phyloP scores from a whole-genome alignment of 441 rosid species.

The Daphne laureola region DNA sequence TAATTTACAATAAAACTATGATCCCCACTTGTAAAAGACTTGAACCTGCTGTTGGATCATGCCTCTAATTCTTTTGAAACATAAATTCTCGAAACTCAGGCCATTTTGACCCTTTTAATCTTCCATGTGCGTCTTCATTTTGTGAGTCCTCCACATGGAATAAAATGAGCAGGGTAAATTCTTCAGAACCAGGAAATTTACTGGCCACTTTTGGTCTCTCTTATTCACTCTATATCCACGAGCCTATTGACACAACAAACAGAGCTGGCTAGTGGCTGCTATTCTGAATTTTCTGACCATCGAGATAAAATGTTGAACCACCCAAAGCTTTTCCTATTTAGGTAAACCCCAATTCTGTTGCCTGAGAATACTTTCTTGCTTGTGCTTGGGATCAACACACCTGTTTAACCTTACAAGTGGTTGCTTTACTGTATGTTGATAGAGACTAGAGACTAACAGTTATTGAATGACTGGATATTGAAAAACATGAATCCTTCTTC shows the following conservation, averaged over 20 bases:
- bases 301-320: slow-evolving; percentile 3
- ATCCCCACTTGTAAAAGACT: too few species aligned
- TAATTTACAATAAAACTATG: too few species aligned
- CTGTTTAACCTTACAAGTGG: neutral
- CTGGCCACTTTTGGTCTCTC: slow-evolving; percentile 4
- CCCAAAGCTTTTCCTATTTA: slow-evolving; percentile 16
- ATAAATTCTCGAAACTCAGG: too few species aligned
- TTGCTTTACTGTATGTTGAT: neutral
- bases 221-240: slow-evolving; percentile 17
- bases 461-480: slow-evolving; percentile 14
- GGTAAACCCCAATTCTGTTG: slow-evolving; percentile 28
- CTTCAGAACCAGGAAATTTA: slow-evolving; percentile 17
- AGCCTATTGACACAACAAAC: slow-evolving; percentile 29
- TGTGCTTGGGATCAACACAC: neutral
- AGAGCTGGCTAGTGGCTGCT: slow-evolving; percentile 45
- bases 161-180: slow-evolving; percentile 17
- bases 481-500: slow-evolving; percentile 13
- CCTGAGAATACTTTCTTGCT: slow-evolving; percentile 17
- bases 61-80: too few species aligned
- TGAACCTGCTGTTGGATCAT: too few species aligned
- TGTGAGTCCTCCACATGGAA: too few species aligned
- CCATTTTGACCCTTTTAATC: too few species aligned
- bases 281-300: slow-evolving; percentile 27
- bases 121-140: too few species aligned
- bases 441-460: slow-evolving; percentile 1